Conservation (phyloP, 176 grass and related monocot genomes). For the Elaeis guineensis region DNA sequence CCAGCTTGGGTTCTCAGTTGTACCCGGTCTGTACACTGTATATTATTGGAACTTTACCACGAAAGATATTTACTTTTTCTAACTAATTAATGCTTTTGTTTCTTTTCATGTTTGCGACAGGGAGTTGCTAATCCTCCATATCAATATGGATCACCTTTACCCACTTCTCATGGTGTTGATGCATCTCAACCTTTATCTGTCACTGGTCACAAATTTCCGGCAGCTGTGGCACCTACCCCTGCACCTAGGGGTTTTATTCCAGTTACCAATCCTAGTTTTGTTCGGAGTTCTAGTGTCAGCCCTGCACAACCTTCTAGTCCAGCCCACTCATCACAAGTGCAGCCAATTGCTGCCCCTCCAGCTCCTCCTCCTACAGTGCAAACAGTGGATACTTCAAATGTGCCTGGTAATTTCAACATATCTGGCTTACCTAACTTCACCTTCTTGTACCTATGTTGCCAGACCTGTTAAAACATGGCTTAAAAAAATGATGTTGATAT, state of each 20-base stretch:
- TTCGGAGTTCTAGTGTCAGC: slow-evolving; percentile 52
- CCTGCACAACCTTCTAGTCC: slow-evolving; percentile 81
- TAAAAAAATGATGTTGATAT: too few species aligned
- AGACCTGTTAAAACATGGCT: not conserved
- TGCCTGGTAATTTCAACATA: slow-evolving; percentile 50
- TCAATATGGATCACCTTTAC: slow-evolving; percentile 31
- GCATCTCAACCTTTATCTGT: slow-evolving; percentile 30
- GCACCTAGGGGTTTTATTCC: slow-evolving; percentile 48
- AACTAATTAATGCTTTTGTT: slow-evolving; percentile 18
- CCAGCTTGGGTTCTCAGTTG: slow-evolving; percentile 78
- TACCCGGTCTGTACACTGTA: slow-evolving; percentile 58
- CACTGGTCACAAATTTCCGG: slow-evolving; percentile 48
- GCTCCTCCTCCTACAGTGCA: slow-evolving; percentile 75
- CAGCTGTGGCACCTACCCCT: slow-evolving; percentile 39
- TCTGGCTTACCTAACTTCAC: too few species aligned
- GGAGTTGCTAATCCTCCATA: slow-evolving; percentile 29
- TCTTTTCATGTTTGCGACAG: slow-evolving; percentile 13
- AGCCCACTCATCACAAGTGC: slow-evolving; percentile 34
- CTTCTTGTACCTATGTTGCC: not conserved
- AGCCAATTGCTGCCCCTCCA: slow-evolving; percentile 37
- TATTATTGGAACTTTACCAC: not conserved
- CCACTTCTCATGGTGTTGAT: slow-evolving; percentile 21
- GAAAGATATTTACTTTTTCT: not conserved
- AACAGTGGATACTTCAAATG: slow-evolving; percentile 90
- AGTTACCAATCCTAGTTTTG: slow-evolving; percentile 39